Evolutionary conservation across 208 protist species (phyloP), one percentile per base, ranked within the genome.

Genomic region (Leishmania gerbilli): DNA sequence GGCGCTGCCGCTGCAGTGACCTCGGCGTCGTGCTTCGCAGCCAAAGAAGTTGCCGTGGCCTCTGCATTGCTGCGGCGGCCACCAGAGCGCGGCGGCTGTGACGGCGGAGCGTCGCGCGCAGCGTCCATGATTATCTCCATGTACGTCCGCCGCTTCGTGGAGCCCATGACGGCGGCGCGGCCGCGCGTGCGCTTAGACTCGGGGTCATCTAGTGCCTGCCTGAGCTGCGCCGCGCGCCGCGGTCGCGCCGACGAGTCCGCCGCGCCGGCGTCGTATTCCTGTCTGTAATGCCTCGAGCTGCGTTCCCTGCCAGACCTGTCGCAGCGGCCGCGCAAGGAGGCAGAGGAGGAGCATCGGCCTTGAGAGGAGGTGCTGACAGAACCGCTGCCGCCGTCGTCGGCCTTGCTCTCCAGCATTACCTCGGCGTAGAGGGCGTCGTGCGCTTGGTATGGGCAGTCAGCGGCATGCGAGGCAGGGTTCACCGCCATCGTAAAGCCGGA

Each of bases 401-500:
- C 40, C 40, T 40, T 75, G 42, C n/a, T 31, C 37, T 42, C 19
- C 31, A 45, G 37, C 4, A 82, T 79, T 2, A 86, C 24, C 27
- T 86, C 74, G 15, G 87, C 77, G 74, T 90, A 94, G 2, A 84
- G 62, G 0, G 65, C 74, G 60, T 88, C 76, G 42, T 88, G 87
- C 27, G 40, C 56, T 40, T 94, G 86, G 69, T 87, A 92, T 4
- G 93, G 89, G 67, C 93, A 96, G 49, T 62, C 79, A 19, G 85
- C 77, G 37, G 90, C 90, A 76, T 96, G 93, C 37, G 93, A 87
- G 49, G 91, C 83, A 2, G 93, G 91, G 84, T 95, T 95, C 53
- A 88, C 89, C 34, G 93, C 84, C 81, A 92, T 92, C 24, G 84
- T 87, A 34, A 94, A n/a, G 24, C 90, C 87, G n/a, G 81, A 72